Evolutionary conservation across 2,329 filamentous ascomycete genomes (phyloP).

Genomic region (Dendryphion nanum): DNA sequence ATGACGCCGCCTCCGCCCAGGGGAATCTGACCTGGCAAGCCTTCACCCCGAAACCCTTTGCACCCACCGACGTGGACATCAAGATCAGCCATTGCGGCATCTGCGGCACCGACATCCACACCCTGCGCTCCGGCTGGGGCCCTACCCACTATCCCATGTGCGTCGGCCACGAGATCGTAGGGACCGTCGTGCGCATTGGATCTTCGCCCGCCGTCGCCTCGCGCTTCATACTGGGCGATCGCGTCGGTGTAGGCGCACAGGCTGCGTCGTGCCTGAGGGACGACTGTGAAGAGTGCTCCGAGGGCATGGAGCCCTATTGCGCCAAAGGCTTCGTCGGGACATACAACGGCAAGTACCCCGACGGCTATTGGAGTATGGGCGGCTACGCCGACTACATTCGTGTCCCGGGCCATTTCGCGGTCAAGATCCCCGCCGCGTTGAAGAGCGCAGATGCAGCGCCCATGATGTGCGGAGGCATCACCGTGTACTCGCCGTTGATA

Average conservation of each 20-base stretch:
- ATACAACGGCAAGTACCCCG: slow-evolving; percentile 57
- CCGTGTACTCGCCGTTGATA: slow-evolving; percentile 67
- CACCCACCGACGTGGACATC: slow-evolving; percentile 33
- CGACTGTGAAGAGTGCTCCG: slow-evolving; percentile 55
- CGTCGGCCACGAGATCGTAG: slow-evolving; percentile 45
- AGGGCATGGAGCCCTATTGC: slow-evolving; percentile 46
- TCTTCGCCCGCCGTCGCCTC: slow-evolving; percentile 37
- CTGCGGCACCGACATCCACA: slow-evolving; percentile 40
- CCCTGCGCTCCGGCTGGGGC: slow-evolving; percentile 43
- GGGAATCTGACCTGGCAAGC: slow-evolving; percentile 56
- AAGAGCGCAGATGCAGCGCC: slow-evolving; percentile 58
- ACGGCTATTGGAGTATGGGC: slow-evolving; percentile 64
- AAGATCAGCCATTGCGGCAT: slow-evolving; percentile 20
- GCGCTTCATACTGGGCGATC: slow-evolving; percentile 59
- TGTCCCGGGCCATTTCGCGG: slow-evolving; percentile 57
- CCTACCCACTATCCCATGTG: slow-evolving; percentile 44
- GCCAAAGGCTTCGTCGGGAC: slow-evolving; percentile 52
- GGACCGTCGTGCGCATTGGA: slow-evolving; percentile 38
- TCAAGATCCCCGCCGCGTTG: slow-evolving; percentile 55
- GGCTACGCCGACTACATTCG: slow-evolving; percentile 59
- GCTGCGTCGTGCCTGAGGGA: slow-evolving; percentile 47
- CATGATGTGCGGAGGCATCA: slow-evolving; percentile 76
- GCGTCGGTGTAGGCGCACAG: slow-evolving; percentile 54
- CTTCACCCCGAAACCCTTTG: slow-evolving; percentile 46
- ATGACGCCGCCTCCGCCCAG: slow-evolving; percentile 47